These are phyloP conservation scores for Periconia macrospinosa DNA, from an alignment of 2,329 filamentous ascomycete genomes.

Conservation along the genomic window DNA sequence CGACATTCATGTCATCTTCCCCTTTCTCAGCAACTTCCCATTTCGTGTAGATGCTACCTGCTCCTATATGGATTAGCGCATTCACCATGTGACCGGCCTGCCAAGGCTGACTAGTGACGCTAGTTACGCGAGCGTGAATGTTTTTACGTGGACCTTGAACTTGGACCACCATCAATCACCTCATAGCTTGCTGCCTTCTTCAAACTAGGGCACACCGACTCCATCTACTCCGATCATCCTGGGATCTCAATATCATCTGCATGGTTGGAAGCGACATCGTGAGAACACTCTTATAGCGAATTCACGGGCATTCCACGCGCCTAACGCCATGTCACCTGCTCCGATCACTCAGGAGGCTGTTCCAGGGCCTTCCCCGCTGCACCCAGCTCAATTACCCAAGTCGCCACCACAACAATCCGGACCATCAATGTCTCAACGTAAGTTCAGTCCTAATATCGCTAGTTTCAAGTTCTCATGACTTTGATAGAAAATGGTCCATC, in stretches of 20 bases:
- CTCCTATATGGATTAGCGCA: constrained; percentile 4
- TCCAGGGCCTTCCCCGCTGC: constrained; percentile 21
- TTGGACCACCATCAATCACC: constrained; percentile 24
- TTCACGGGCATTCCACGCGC: constrained; percentile 24
- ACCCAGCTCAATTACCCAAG: constrained; percentile 16
- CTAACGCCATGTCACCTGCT: constrained; percentile 38
- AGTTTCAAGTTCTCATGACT: neutral
- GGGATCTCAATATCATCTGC: neutral
- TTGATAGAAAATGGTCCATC: constrained; percentile 13
- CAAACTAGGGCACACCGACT: constrained; percentile 17
- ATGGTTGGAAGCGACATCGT: neutral
- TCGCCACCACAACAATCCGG: constrained; percentile 5
- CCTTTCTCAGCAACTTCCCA: too few relatives aligned
- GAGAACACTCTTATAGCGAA: constrained; percentile 1
- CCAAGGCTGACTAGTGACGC: constrained; percentile 30
- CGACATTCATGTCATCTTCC: too few relatives aligned
- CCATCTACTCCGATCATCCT: constrained; percentile 29
- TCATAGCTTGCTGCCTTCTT: constrained; percentile 16
- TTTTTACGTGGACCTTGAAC: constrained; percentile 38
- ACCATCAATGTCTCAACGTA: neutral
- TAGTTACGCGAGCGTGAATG: constrained; percentile 45
- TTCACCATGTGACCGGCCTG: constrained; percentile 29
- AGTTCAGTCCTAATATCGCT: constrained; percentile 1
- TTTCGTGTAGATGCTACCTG: neutral
- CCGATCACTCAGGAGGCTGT: constrained; percentile 24